Evolutionary conservation across 352 stramenopile species (phyloP), one percentile per base, ranked within the genome.

Genomic region (Globisporangium iwayamae): DNA sequence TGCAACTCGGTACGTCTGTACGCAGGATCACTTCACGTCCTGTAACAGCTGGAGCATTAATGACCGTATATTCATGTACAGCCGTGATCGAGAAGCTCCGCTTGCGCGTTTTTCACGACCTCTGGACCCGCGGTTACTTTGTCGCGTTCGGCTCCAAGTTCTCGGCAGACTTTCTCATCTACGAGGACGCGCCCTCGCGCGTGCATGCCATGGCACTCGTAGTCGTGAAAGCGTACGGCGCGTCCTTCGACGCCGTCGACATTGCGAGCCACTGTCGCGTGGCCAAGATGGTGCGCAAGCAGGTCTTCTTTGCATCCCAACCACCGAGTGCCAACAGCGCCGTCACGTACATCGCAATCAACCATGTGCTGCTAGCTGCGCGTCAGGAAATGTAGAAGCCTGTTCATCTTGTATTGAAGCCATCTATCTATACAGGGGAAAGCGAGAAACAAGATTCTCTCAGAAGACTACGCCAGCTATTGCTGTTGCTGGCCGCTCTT

Each of bases 61-160:
- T 14, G 36, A 34, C 30, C 30, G 5, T 9, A 14, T 41, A 0
- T 11, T 41, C 11, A 4, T 41, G 36, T 9, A 41, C 8, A 82
- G 76, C 68, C 30, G n/a, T 20, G 8, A 63, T 36, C 28, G 63
- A 68, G n/a, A 56, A 41, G 25, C 45, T 65, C 16, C 75, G 74
- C 16, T 36, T 89, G 25, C 73, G 63, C 28, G 76, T 93, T n/a
- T 93, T 89, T 56, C 58, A 28, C 0, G 80, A 94, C 50, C 63
- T 93, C 4, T 94, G 85, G 85, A 65, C 75, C 30, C 69, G 77
- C 54, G 79, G 79, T 10, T 89, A 88, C 50, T 70, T 81, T 50
- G 80, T 94, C 39, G 83, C 83, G 8, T 83, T 82, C 25, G 85
- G 81, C 16, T 90, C 83, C 43, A 94, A 94, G 68, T 94, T 94